Base-by-base conservation (phyloP, 163 green algal genomes). In the Trebouxia gelatinosa region DNA sequence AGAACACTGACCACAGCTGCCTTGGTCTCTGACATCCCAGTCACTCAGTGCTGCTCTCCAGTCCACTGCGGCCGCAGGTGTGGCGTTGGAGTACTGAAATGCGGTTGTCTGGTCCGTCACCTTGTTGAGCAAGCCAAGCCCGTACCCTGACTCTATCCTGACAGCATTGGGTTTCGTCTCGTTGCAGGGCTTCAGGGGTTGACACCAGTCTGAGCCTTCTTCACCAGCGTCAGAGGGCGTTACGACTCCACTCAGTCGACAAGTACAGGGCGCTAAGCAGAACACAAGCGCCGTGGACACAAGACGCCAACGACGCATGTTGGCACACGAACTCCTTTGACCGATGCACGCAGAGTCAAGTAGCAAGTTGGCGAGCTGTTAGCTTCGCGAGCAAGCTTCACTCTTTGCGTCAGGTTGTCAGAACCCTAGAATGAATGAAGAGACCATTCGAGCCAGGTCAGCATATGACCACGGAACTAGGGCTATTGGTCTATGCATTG, bases 11-110 rank as follows among this genome's bases (percentile, higher is more conserved):
- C 64, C 64, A 32, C 64, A 72, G 21, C 23, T 72, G 6, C 64
- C 64, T 16, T 72, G 64, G 37, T 72, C 64, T 51, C 64, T 50
- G 19, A 72, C 64, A 5, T 23, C 35, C 64, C 64, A 72, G 35
- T 51, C 37, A 34, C 21, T 51, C 35, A 72, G 16, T 0, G 23
- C 64, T 50, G 21, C 32, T 7, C 64, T 35, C 64, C 64, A 72
- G 37, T 72, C 64, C 38, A 72, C 64, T 35, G 64, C 64, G 5
- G 35, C 37, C 34, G 64, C 64, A 23, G 64, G 64, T 13, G 64
- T 72, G 19, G 38, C n/a, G 37, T 19, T 21, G 2, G 16, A 4
- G 23, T 72, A 72, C 35, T 72, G 35, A 19, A 54, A 72, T 3
- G 31, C 32, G 5, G 35, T n/a, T 16, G 35, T 51, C 5, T 16